A percentile compares a stretch with the other conserved stretches of the same genome.
These are phyloP conservation scores for Scheffersomyces segobiensis DNA, from an alignment of 1,139 yeast species.

Conservation along the genomic window DNA sequence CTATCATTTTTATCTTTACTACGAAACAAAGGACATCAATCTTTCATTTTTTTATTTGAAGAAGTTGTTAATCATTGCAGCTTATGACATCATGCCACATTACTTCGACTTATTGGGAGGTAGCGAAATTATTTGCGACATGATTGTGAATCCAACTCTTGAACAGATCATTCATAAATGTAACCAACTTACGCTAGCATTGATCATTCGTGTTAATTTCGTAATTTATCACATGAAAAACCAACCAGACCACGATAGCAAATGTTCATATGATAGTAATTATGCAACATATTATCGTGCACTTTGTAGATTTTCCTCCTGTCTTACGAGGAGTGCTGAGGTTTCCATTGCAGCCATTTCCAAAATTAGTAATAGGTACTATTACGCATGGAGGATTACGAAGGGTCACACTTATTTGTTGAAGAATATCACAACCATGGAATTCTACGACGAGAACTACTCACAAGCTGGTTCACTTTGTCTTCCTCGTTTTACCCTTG, in stretches of 20 bases:
- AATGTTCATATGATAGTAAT: neutral
- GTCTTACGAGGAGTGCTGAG: slow-evolving; percentile 5
- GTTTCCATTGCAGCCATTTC: slow-evolving; percentile 5
- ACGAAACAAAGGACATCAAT: slow-evolving; percentile 19
- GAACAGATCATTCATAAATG: slow-evolving; percentile 38
- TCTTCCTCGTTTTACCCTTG: neutral
- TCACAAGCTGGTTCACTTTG: neutral
- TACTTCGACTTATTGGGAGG: slow-evolving; percentile 34
- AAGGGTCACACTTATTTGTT: slow-evolving; percentile 9
- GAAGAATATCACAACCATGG: slow-evolving; percentile 9
- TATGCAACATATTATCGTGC: neutral
- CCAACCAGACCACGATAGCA: slow-evolving; percentile 8
- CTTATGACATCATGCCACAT: slow-evolving; percentile 37
- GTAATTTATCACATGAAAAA: slow-evolving; percentile 1
- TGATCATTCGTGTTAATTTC: slow-evolving; percentile 24
- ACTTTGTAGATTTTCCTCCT: slow-evolving; percentile 4
- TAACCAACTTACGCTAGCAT: slow-evolving; percentile 32
- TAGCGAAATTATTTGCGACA: slow-evolving; percentile 36
- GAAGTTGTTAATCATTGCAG: slow-evolving; percentile 25
- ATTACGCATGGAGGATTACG: slow-evolving; percentile 10
- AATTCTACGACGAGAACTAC: slow-evolving; percentile 3
- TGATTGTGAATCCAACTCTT: slow-evolving; percentile 41
- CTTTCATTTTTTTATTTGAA: slow-evolving; percentile 34
- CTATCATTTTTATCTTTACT: slow-evolving; percentile 39
- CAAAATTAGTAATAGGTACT: slow-evolving; percentile 12